Conservation (phyloP, 176 grass and related monocot species). For the Typha latifolia region DNA sequence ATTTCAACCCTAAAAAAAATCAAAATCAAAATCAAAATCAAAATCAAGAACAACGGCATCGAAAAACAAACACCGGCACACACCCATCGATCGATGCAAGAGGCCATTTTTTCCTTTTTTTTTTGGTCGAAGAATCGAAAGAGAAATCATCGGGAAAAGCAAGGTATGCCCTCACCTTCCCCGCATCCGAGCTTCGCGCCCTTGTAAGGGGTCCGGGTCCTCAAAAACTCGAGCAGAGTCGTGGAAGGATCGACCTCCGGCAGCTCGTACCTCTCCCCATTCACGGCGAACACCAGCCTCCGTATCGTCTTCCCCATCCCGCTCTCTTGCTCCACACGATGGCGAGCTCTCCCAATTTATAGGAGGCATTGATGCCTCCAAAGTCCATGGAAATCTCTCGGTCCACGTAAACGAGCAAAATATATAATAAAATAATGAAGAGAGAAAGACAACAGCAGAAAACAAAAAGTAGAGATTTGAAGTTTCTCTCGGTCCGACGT, state of each 20-base stretch:
- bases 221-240: slow-evolving; percentile 70
- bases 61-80: no score
- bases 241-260: slow-evolving; percentile 41
- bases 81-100: background rate
- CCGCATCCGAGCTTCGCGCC: slow-evolving; percentile 86
- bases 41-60: no score
- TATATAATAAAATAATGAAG: no score
- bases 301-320: background rate
- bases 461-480: no score
- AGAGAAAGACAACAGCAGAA: no score
- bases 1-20: no score
- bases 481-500: no score
- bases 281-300: slow-evolving; percentile 51
- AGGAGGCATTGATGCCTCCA: no score
- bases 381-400: no score
- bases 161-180: slow-evolving; percentile 32
- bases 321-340: background rate
- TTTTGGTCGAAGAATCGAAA: background rate
- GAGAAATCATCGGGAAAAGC: background rate
- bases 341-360: background rate
- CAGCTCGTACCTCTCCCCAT: slow-evolving; percentile 48
- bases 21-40: no score
- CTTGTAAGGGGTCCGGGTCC: slow-evolving; percentile 39
- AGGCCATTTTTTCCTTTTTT: background rate
- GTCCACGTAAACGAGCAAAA: no score